Base-by-base conservation (phyloP, 2,329 filamentous ascomycete species). In the Ophiostoma angusticollis region DNA sequence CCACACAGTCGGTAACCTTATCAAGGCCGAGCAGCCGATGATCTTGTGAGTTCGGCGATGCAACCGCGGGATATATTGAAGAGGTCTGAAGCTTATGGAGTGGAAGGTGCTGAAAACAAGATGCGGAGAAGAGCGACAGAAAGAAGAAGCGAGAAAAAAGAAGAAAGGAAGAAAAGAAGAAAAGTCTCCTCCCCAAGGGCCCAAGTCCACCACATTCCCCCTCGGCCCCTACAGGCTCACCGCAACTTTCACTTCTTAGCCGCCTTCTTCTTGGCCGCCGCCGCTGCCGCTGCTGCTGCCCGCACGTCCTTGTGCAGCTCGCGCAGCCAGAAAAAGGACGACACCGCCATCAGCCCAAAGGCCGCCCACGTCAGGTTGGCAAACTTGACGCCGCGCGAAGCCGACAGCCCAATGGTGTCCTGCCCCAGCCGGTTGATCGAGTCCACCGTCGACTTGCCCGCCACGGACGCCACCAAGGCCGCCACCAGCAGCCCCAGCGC, bases 301-400 rank as follows among this genome's bases (percentile, higher is more conserved):
- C 47, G 46, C 51, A 47, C 47, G 49, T 49, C 7, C 4, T 51
- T 22, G 23, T 54, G 53, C 45, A 63, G 50, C 29, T 59, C 52
- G 9, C 42, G 51, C 1, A 52, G 17, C 67, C 67, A 72, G 49
- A 62, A 69, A 3, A 58, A 19, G 5, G 57, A 40, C 0, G 59
- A 50, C 1, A 55, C 44, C 4, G 58, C 49, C 61, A 70, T 68
- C 43, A 64, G 52, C 4, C 50, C 65, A 13, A 67, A 61, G 2
- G 67, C 57, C 5, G 64, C 58, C 68, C 67, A 72, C 5, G 59
- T 59, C 28, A 71, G 49, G 23, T 49, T 56, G 47, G 62, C 55
- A 45, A 72, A 67, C 52, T 63, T 62, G 31, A 37, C 48, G 7
- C 69, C 68, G 9, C 54, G 47, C 11, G 52, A 46, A 0, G 65